Base-by-base conservation (phyloP, 148 eudicot genomes). In the Persicaria maculosa region DNA sequence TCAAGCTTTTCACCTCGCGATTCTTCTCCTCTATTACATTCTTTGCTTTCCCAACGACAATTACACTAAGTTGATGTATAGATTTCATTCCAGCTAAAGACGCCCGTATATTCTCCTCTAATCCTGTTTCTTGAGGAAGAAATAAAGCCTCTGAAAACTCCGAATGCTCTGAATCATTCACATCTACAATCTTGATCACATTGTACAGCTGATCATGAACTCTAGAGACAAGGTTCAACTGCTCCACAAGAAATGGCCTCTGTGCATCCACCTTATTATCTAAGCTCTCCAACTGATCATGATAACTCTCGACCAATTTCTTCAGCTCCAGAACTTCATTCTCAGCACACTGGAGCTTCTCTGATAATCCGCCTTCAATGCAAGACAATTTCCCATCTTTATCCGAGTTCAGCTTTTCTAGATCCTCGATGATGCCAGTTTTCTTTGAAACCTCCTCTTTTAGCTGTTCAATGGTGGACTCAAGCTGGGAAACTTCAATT, bases 401-500 rank as follows among this genome's bases (percentile, higher is more conserved):
- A 76, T 90, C 96, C 14, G 74, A 83, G 46, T 85, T 31, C 2
- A 74, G 74, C 79, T 86, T 86, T 81, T 88, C 91, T 79, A 93
- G 78, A 20, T 62, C 76, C 84, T 91, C 97, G 20, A 86, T 73
- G 8, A 74, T 78, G 65, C 79, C 65, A 76, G 76, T 79, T 81
- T 87, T 87, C 88, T 84, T 82, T 3, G 75, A 54, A 50, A 92
- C 90, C 77, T 90, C 94, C 22, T 90, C 97, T 70, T 81, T 90
- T 76, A 92, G 77, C 78, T 87, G 83, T 73, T 91, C 73, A 68
- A 95, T 92, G 0, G 89, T 84, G 0, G 97, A 96, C 83, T 95
- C 99, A 6, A 95, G 91, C 84, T 95, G 86, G 6, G 99, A 95
- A 71, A 95, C 94, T 77, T 95, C 98, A 45, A 95, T 95, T 5